Percentiles rank a stretch among this genome's conserved stretches.
These are phyloP conservation scores for Monilinia polystroma DNA, from an alignment of 2,329 filamentous ascomycete species.

Conservation along the genomic window DNA sequence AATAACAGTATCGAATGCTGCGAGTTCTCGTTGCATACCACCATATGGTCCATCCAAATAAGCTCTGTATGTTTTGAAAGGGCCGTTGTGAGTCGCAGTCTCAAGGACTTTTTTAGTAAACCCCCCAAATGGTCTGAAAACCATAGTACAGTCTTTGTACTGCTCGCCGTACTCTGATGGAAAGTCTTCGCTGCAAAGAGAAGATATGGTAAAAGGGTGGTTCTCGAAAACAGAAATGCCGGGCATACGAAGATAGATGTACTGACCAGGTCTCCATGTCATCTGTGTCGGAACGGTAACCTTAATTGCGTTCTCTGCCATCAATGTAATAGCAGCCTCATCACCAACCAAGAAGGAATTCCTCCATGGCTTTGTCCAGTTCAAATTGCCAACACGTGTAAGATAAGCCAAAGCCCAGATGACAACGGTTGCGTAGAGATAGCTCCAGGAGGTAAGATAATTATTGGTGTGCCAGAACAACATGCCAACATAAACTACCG, in stretches of 20 bases:
- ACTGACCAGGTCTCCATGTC: slow-evolving; percentile 90
- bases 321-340: slow-evolving; percentile 82
- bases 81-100: slow-evolving; percentile 78
- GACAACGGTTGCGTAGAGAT: slow-evolving; percentile 75
- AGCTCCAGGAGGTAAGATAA: slow-evolving; percentile 85
- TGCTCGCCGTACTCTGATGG: slow-evolving; percentile 86
- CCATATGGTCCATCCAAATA: slow-evolving; percentile 95
- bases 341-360: slow-evolving; percentile 84
- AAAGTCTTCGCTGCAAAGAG: slow-evolving; percentile 88
- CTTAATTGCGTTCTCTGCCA: slow-evolving; percentile 93
- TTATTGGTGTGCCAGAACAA: slow-evolving; percentile 97
- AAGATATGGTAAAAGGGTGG: slow-evolving; percentile 93
- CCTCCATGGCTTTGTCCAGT: slow-evolving; percentile 81
- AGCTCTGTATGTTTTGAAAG: slow-evolving; percentile 87
- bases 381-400: slow-evolving; percentile 77
- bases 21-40: slow-evolving; percentile 85
- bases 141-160: slow-evolving; percentile 83
- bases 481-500: slow-evolving; percentile 75
- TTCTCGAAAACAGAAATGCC: slow-evolving; percentile 88
- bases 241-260: slow-evolving; percentile 91
- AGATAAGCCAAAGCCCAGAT: slow-evolving; percentile 78
- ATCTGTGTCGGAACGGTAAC: slow-evolving; percentile 91
- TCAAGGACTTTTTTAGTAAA: slow-evolving; percentile 86
- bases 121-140: slow-evolving; percentile 88
- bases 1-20: slow-evolving; percentile 90